A percentile compares a stretch with the other conserved stretches of the same genome.
phyloP scores from a whole-genome alignment of 176 grass and related monocot genomes.

The Zizania latifolia region DNA sequence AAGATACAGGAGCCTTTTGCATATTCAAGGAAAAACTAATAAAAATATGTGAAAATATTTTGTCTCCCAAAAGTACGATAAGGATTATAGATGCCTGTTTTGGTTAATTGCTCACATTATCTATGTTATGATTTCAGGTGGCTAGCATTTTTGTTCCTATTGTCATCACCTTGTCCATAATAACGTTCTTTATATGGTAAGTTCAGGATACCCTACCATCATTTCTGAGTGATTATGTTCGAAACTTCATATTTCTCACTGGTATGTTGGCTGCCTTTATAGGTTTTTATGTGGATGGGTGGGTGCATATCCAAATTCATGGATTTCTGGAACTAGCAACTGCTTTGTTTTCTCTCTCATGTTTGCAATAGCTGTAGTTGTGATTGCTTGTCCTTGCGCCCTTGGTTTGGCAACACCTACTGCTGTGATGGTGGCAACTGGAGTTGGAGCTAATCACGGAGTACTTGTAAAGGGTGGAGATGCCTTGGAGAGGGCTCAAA shows the following conservation, averaged over 20 bases:
- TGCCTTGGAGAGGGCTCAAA: conserved; percentile 86
- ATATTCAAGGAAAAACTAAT: neutral
- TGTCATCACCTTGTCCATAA: conserved; percentile 77
- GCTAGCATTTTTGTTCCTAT: conserved; percentile 95
- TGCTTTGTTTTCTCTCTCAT: conserved; percentile 97
- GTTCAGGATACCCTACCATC: conserved; percentile 13
- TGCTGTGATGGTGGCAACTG: conserved; percentile 97
- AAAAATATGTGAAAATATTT: neutral
- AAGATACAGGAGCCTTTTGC: neutral
- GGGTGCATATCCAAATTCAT: conserved; percentile 85
- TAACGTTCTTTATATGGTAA: conserved; percentile 86
- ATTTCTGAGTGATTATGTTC: conserved; percentile 2
- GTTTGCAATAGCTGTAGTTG: conserved; percentile 97
- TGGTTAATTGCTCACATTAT: conserved; percentile 13
- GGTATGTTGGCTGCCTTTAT: conserved; percentile 21
- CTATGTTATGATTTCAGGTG: conserved; percentile 44
- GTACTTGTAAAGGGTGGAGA: conserved; percentile 94
- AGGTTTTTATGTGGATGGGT: conserved; percentile 93
- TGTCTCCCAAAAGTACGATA: neutral
- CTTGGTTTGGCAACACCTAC: conserved; percentile 97
- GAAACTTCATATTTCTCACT: conserved; percentile 13
- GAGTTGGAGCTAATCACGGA: conserved; percentile 87
- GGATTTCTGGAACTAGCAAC: conserved; percentile 73
- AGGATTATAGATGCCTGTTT: neutral
- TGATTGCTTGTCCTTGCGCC: conserved; percentile 96